Base-by-base conservation (phyloP, 441 rosid genomes). In the Populus hybrid region DNA sequence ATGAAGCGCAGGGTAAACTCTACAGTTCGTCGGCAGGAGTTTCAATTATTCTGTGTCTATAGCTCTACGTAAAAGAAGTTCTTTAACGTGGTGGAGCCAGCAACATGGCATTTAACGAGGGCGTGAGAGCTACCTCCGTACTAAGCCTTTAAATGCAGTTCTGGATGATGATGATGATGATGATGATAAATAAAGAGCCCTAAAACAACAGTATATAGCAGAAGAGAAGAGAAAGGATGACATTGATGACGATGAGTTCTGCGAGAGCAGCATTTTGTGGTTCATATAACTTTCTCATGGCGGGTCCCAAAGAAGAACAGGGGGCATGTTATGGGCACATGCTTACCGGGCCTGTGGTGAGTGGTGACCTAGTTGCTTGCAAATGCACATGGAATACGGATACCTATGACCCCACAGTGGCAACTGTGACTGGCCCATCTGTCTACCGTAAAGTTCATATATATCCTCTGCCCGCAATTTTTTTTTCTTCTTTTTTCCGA, bases 241-340 rank as follows among this genome's bases (percentile, higher is more conserved):
- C 18, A 45, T 38, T 9, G 42, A 38, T 38, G 45, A 38, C 45
- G 45, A 38, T 38, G 45, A 38, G 45, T 38, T 38, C 45, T 38
- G 45, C 45, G 45, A 38, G 45, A 75, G 45, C 45, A 81, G 74
- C 45, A 38, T 50, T 14, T 45, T 14, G 61, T 53, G 61, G 61
- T 53, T 16, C 61, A 0, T 16, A 6, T 53, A 53, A 18, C n/a
- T 50, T 53, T 6, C 61, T 18, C 61, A 53, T 7, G 61, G 61
- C 61, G 61, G 59, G 61, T 6, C 61, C 61, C 61, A 18, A 53
- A 6, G 1, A 0, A 53, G 61, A 53, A 2, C 61, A 53, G 56
- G 61, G 14, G 21, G 21, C 61, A 53, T 53, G 61, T 53, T 53
- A 53, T 1, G 61, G 61, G 61, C 61, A 53, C 61, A 53, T 53